A percentile compares a stretch with the other conserved stretches of the same genome.
Evolutionary conservation across 768 basidiomycete genomes (phyloP).

Genomic region (Suillus ampliporus): DNA sequence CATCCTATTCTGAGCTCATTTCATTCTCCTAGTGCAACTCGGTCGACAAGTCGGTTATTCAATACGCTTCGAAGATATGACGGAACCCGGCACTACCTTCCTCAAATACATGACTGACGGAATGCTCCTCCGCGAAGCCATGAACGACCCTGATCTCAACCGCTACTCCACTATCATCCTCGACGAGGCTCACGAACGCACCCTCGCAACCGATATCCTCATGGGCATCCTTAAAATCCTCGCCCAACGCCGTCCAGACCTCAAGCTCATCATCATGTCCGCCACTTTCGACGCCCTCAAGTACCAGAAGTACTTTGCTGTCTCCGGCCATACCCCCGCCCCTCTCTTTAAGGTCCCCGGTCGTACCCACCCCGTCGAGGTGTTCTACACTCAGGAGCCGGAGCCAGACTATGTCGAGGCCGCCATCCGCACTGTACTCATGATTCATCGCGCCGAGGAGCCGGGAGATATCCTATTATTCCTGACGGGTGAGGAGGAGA

Average conservation of each 20-base stretch:
- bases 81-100: constrained; percentile 88
- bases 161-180: constrained; percentile 98
- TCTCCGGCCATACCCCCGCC: constrained; percentile 50
- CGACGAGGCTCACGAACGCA: constrained; percentile 98
- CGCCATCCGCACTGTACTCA: constrained; percentile 92
- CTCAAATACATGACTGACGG: constrained; percentile 99
- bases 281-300: constrained; percentile 97
- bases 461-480: constrained; percentile 93
- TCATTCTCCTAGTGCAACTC: constrained; percentile 68
- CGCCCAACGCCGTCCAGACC: constrained; percentile 78
- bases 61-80: constrained; percentile 93
- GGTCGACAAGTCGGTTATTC: constrained; percentile 97
- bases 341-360: constrained; percentile 93
- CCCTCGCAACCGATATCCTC: constrained; percentile 95
- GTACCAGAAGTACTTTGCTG: constrained; percentile 92
- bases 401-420: constrained; percentile 98
- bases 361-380: constrained; percentile 93
- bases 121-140: constrained; percentile 96
- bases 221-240: constrained; percentile 95
- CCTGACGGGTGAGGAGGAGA: constrained; percentile 98
- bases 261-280: constrained; percentile 98
- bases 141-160: constrained; percentile 90
- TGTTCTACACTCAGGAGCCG: constrained; percentile 91
- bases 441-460: constrained; percentile 97
- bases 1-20: constrained; percentile 4